Percentiles rank a stretch among this genome's conserved stretches.
Conservation (phyloP, 1,284 basidiomycete species). For the Pascua sp. region DNA sequence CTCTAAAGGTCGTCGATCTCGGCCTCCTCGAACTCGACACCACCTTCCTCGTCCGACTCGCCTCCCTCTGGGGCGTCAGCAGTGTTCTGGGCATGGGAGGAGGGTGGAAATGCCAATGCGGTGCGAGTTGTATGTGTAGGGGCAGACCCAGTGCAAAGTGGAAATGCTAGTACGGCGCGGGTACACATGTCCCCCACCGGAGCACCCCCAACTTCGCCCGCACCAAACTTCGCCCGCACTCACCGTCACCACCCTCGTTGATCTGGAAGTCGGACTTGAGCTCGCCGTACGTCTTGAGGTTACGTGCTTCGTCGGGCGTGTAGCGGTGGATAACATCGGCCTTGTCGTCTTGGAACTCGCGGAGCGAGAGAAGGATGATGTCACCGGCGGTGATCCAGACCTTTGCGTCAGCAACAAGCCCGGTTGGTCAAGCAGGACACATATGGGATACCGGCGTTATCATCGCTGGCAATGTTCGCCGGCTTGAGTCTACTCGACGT, state of each 20-base stretch:
- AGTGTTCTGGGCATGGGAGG: neutral
- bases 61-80: constrained; percentile 18
- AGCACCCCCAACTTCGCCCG: no score
- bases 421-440: no score
- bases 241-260: constrained; percentile 88
- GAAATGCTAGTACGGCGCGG: no score
- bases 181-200: no score
- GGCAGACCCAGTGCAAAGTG: no score
- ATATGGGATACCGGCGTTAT: no score
- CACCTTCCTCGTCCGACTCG: constrained; percentile 65
- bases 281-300: constrained; percentile 94
- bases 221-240: no score
- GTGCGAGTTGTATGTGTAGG: no score
- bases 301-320: constrained; percentile 76
- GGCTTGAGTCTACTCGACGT: no score
- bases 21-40: constrained; percentile 76
- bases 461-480: no score
- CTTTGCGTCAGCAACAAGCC: constrained; percentile 50
- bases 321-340: constrained; percentile 99
- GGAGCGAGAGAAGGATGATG: constrained; percentile 91
- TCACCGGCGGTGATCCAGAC: constrained; percentile 99
- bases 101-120: neutral
- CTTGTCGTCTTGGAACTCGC: constrained; percentile 99
- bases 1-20: constrained; percentile 56
- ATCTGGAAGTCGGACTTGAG: constrained; percentile 97